These are phyloP conservation scores for Komagataella phaffii DNA, from an alignment of 805 yeast genomes.

Conservation along the genomic window DNA sequence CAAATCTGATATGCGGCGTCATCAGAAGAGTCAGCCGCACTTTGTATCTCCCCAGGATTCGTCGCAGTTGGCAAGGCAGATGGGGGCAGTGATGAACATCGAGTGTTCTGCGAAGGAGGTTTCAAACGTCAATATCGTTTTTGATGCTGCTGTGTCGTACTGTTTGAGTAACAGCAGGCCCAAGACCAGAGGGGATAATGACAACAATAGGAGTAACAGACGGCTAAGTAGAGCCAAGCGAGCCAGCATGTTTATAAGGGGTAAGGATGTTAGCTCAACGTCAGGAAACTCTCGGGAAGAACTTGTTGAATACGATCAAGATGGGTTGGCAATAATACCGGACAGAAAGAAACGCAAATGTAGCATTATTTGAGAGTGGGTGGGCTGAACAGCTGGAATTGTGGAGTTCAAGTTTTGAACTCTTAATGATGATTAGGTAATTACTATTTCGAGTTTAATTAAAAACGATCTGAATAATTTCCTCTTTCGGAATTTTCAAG, in stretches of 20 bases:
- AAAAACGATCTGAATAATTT: neutral
- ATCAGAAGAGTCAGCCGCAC: conserved; percentile 3
- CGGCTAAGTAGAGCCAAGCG: neutral
- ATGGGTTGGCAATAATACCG: neutral
- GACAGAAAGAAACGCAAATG: neutral
- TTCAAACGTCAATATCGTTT: conserved; percentile 54
- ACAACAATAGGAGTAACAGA: neutral
- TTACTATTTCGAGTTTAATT: neutral
- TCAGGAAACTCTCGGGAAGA: neutral
- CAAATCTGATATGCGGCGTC: conserved; percentile 44
- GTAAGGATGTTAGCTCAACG: neutral
- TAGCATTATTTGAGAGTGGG: neutral
- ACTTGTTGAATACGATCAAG: neutral
- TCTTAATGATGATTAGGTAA: neutral
- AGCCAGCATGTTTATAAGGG: neutral
- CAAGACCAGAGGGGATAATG: neutral
- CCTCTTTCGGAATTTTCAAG: neutral
- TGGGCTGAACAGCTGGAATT: neutral
- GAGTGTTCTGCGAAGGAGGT: conserved; percentile 70
- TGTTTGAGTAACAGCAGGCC: neutral
- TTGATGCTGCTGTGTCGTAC: conserved; percentile 34
- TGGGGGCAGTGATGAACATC: conserved; percentile 60
- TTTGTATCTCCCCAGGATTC: conserved; percentile 32
- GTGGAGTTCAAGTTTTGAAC: neutral
- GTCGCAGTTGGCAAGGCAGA: conserved; percentile 36